Evolutionary conservation across 140 eudicot species (phyloP), one percentile per base, ranked within the genome.

Genomic region (Flaveria floridana): DNA sequence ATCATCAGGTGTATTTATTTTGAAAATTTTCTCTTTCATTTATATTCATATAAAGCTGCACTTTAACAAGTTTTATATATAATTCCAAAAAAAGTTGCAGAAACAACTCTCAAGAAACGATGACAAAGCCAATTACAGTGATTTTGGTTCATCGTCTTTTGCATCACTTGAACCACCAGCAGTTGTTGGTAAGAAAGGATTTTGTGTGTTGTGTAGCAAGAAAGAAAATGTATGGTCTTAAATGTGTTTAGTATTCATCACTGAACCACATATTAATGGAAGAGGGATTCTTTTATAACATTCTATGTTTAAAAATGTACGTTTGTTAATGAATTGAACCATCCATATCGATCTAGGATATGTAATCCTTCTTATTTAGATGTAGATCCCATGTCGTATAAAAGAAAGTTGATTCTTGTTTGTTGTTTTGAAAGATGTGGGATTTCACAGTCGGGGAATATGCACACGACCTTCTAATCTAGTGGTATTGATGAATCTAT

Each of bases 161-260:
- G 78, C 73, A 19, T 72, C 89, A 28, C 72, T 26, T 80, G 77
- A 80, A 37, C 83, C 75, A 70, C 57, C 87, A 74, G 80, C 80
- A 7, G 44, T 80, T 1, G 82, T 80, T 70, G 78, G 92, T 87
- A 70, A 74, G 85, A 34, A 34, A 34, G 41, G 41, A 44, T 44
- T 2, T 16, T 19, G 12, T 55, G 12, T 6, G 12, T 55, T 55
- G 12, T 15, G 8, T 51, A 3, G 20, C 57, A 14, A 51, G 57
- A 51, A 51, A 3, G 57, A 51, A 51, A 14, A 12, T 34, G 7
- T 34, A 34, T 4, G 6, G 41, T 34, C 0, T 34, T 34, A 0
- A 34, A 34, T 34, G 7, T 34, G 41, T 34, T 34, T 34, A 34
- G 7, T 34, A 6, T 34, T 34, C 1, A 34, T 34, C 41, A 34